Base-by-base conservation (phyloP, 768 basidiomycete species). In the Saitozyma podzolica region DNA sequence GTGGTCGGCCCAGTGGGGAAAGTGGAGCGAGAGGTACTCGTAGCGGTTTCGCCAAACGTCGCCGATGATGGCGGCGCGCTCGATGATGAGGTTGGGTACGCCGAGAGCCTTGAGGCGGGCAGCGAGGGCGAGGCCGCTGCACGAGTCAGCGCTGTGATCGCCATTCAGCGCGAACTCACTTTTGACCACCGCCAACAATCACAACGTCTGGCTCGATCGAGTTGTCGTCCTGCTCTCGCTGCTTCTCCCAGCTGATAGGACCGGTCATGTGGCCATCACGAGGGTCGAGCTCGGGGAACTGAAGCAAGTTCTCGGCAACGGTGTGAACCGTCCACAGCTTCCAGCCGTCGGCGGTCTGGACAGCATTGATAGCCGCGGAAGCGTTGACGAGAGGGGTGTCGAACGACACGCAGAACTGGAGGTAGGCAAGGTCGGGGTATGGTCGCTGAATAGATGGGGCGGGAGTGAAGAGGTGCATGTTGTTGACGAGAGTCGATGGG, bases 21-120 rank as follows among this genome's bases (percentile, higher is more conserved):
- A 72, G 41, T 89, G 88, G 39, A 89, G 77, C 54, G 86, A 87
- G 45, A 89, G 77, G 11, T 86, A 83, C 58, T 87, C 84, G 73
- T 89, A 89, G 41, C 89, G 81, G 43, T 82, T 62, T 0, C 70
- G 55, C 73, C 76, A 77, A 11, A 58, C 62, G 59, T 77, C 76
- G 1, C 76, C 76, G 42, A 77, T 63, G 6, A 69, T 61, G 3
- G 50, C n/a, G 39, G 64, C 60, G 16, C 47, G 41, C 70, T 91
- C 89, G 51, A 90, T 78, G 13, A 90, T 77, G 9, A 91, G 78
- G 0, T 83, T 78, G 1, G 81, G 68, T 13, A 89, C 76, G 16
- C 83, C 84, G 37, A 89, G 79, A 43, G 80, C 82, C 68, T 86
- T 86, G 55, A 88, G 81, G 9, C 87, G 81, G 0, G 87, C 87